Conservation (phyloP, 495 filamentous ascomycete species). For the Ramalina peruviana region DNA sequence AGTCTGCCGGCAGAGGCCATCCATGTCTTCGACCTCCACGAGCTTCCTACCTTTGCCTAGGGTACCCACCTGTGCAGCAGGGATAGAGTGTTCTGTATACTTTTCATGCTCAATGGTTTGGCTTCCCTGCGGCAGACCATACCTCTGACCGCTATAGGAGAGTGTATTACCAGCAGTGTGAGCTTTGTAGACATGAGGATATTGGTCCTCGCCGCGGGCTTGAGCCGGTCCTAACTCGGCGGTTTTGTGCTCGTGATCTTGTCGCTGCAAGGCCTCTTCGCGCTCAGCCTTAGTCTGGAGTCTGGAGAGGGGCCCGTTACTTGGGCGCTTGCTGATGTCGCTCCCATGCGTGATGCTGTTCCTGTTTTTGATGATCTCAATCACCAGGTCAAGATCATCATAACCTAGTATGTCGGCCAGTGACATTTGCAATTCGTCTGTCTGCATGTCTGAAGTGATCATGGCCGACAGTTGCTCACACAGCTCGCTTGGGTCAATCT, state of each 20-base stretch:
- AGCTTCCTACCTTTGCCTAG: constrained; percentile 57
- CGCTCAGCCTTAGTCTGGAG: constrained; percentile 65
- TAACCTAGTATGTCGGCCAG: constrained; percentile 88
- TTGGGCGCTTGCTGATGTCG: constrained; percentile 18
- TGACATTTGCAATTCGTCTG: constrained; percentile 76
- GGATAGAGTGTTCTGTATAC: constrained; percentile 80
- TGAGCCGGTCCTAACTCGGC: constrained; percentile 48
- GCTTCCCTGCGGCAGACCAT: constrained; percentile 55
- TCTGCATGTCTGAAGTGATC: constrained; percentile 46
- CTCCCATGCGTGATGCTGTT: constrained; percentile 38
- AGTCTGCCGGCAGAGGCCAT: constrained; percentile 78
- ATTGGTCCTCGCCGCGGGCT: constrained; percentile 48
- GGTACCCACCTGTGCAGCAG: constrained; percentile 65
- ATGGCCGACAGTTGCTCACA: constrained; percentile 57
- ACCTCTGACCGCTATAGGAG: constrained; percentile 59
- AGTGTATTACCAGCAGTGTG: constrained; percentile 75
- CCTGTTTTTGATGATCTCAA: constrained; percentile 64
- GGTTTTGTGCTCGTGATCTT: constrained; percentile 73
- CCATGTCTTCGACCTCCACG: constrained; percentile 65
- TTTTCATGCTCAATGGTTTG: constrained; percentile 46
- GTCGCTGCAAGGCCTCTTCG: constrained; percentile 55
- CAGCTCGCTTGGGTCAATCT: constrained; percentile 46
- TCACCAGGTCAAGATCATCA: constrained; percentile 80
- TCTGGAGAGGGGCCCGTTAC: constrained; percentile 38
- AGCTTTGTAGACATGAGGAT: constrained; percentile 84